Evolutionary conservation across 345 rosid genomes (phyloP).

Genomic region (Balakata baccata): DNA sequence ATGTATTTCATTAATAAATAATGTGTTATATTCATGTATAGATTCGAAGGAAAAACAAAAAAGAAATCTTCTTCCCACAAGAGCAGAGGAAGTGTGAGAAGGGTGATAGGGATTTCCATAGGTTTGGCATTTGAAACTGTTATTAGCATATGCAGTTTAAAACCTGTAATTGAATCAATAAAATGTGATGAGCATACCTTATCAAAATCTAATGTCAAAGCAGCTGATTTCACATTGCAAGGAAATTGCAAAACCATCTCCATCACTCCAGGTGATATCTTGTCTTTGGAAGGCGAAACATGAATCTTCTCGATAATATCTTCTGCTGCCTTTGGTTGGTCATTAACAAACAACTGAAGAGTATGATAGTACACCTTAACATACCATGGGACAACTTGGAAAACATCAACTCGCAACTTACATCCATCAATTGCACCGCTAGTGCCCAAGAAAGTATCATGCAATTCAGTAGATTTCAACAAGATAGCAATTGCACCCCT

Average conservation of each 20-base stretch:
- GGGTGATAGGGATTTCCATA: too few relatives aligned
- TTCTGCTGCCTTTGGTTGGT: constrained; percentile 41
- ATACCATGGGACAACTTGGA: constrained; percentile 98
- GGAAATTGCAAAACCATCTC: constrained; percentile 83
- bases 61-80: too few relatives aligned
- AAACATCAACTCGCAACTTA: constrained; percentile 55
- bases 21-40: too few relatives aligned
- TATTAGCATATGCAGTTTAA: not conserved
- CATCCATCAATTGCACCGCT: constrained; percentile 34
- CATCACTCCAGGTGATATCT: constrained; percentile 85
- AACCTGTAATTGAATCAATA: not conserved
- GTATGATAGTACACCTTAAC: constrained; percentile 82
- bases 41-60: too few relatives aligned
- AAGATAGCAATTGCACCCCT: constrained; percentile 92
- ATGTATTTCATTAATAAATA: too few relatives aligned
- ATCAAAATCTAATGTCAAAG: constrained; percentile 80
- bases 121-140: not conserved
- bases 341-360: constrained; percentile 68
- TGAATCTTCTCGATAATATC: constrained; percentile 62
- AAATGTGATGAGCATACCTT: constrained; percentile 49
- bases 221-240: constrained; percentile 64
- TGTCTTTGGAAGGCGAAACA: constrained; percentile 85
- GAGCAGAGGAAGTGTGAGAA: too few relatives aligned
- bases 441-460: constrained; percentile 28
- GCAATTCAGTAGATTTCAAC: constrained; percentile 52